Conservation (phyloP, 768 basidiomycete genomes). For the Lactarius trivialis region DNA sequence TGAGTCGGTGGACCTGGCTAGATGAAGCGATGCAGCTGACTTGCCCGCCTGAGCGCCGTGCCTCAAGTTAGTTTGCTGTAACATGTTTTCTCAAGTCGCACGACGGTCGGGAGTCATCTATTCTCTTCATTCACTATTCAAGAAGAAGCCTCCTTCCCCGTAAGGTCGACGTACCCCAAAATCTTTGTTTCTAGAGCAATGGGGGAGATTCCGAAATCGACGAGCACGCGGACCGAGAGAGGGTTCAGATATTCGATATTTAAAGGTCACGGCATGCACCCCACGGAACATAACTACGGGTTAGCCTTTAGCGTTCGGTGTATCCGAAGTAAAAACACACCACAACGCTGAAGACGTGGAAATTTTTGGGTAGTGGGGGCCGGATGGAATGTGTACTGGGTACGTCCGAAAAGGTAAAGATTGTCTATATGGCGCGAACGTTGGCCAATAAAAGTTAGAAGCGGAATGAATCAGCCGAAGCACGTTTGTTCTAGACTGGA, state of each 20-base stretch:
- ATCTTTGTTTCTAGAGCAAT: background rate
- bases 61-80: background rate
- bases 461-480: background rate
- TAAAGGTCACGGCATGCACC: background rate
- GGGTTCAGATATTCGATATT: background rate
- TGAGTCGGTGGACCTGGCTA: background rate
- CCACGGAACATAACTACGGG: background rate
- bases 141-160: background rate
- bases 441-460: background rate
- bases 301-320: background rate
- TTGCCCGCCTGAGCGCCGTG: background rate
- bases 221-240: background rate
- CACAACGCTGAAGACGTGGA: background rate
- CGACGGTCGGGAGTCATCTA: background rate
- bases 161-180: background rate
- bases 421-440: background rate
- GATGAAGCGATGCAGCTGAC: background rate
- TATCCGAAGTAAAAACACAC: background rate
- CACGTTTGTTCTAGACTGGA: conserved; percentile 12
- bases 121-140: background rate
- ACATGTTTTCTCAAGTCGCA: background rate
- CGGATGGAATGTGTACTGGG: background rate
- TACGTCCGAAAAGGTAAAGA: background rate
- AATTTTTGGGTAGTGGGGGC: background rate
- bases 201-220: background rate